phyloP scores from a whole-genome alignment of 805 yeast species.

The Candida chilensis region DNA sequence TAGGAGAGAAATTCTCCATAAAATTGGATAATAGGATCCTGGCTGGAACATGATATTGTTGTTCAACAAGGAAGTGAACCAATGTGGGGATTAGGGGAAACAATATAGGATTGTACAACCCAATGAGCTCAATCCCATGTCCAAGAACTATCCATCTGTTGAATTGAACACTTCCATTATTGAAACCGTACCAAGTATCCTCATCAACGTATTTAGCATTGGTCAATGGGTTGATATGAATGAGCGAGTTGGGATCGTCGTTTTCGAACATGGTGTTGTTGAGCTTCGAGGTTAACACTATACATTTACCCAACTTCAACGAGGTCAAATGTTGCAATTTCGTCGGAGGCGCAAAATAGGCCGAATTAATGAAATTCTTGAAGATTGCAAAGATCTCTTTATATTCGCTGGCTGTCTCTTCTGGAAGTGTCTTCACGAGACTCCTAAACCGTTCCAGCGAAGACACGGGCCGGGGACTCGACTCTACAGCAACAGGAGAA shows the following conservation, averaged over 20 bases:
- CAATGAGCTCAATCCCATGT: constrained; percentile 3
- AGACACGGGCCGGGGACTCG: too few species aligned
- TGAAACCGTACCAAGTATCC: not conserved
- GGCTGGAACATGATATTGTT: constrained; percentile 5
- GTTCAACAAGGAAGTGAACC: constrained; percentile 7
- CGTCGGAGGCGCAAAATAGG: constrained; percentile 2
- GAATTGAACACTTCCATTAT: not conserved
- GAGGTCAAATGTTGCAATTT: constrained; percentile 9
- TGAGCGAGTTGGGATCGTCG: not conserved
- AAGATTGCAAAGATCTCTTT: constrained; percentile 20
- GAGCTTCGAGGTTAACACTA: constrained; percentile 19
- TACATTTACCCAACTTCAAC: constrained; percentile 22
- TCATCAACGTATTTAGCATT: not conserved
- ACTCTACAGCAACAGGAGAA: too few species aligned
- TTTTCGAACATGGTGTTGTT: constrained; percentile 1
- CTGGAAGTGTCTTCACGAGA: constrained; percentile 14
- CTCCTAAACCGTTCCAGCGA: too few species aligned
- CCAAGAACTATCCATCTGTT: constrained; percentile 4
- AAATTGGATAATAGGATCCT: not conserved
- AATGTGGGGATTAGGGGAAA: constrained; percentile 3
- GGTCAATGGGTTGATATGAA: not conserved
- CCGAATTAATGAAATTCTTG: constrained; percentile 12
- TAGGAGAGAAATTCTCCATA: not conserved
- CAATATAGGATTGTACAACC: constrained; percentile 1
- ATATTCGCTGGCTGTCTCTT: constrained; percentile 17